Conservation (phyloP, 139 green algal genomes). For the Tetraselmis striata region DNA sequence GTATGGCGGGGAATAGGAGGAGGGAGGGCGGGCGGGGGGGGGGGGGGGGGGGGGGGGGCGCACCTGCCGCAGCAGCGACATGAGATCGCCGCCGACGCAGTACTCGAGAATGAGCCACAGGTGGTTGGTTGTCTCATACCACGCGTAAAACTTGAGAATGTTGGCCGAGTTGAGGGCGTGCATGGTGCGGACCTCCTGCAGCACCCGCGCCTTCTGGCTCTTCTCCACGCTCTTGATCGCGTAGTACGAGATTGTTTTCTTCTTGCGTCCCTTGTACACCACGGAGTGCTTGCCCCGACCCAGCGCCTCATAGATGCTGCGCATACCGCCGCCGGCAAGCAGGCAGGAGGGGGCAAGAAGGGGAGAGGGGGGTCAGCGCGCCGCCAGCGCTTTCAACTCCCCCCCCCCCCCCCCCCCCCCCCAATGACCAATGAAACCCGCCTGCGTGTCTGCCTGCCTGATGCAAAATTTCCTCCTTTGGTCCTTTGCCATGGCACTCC, state of each 20-base stretch:
- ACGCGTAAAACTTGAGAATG: constrained; percentile 88
- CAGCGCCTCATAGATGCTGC: constrained; percentile 85
- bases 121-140: constrained; percentile 94
- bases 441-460: too few species aligned
- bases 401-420: too few species aligned
- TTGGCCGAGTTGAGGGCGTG: constrained; percentile 81
- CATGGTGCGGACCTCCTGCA: constrained; percentile 85
- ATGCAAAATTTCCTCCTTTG: neutral
- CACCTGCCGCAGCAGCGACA: constrained; percentile 66
- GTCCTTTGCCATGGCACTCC: neutral
- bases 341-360: too few species aligned
- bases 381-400: too few species aligned
- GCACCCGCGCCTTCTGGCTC: constrained; percentile 68
- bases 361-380: too few species aligned
- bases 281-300: constrained; percentile 80
- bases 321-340: constrained; percentile 1
- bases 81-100: constrained; percentile 89
- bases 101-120: constrained; percentile 98
- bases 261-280: constrained; percentile 91
- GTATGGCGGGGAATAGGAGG: too few species aligned
- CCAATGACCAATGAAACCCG: neutral
- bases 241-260: constrained; percentile 91
- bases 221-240: constrained; percentile 92
- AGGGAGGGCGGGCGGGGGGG: neutral
- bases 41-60: neutral